Percentiles rank a stretch among this genome's conserved stretches.
Evolutionary conservation across 2,329 filamentous ascomycete species (phyloP).

Genomic region (Sporothrix euskadiensis): DNA sequence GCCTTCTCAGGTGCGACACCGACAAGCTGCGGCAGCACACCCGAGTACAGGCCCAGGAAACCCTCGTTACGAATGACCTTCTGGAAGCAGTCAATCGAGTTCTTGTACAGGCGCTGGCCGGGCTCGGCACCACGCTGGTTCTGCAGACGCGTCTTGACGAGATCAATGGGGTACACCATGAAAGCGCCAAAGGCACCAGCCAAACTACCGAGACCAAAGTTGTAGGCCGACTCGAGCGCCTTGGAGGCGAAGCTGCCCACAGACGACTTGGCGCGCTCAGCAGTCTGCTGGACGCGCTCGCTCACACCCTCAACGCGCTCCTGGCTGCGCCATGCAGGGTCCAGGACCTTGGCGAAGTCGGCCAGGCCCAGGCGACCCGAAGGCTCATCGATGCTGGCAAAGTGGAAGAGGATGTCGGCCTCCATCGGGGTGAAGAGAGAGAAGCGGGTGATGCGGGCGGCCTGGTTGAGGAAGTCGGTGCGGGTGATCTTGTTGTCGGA

Average conservation of each 20-base stretch:
- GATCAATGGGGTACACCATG: constrained; percentile 98
- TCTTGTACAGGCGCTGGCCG: constrained; percentile 90
- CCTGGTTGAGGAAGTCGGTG: constrained; percentile 92
- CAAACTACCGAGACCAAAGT: constrained; percentile 84
- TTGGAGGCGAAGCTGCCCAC: constrained; percentile 61
- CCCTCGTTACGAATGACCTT: constrained; percentile 95
- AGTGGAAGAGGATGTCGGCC: constrained; percentile 97
- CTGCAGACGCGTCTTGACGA: constrained; percentile 98
- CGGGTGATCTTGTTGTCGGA: constrained; percentile 89
- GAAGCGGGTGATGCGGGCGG: constrained; percentile 86
- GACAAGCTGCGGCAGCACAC: constrained; percentile 90
- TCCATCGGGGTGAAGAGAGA: constrained; percentile 98
- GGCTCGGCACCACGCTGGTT: constrained; percentile 85
- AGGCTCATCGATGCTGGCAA: constrained; percentile 87
- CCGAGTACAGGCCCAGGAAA: constrained; percentile 85
- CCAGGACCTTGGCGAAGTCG: constrained; percentile 93
- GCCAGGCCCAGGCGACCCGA: constrained; percentile 77
- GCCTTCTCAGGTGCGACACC: constrained; percentile 99
- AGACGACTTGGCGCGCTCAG: constrained; percentile 53
- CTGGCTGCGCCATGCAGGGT: constrained; percentile 81
- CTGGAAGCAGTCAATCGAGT: constrained; percentile 90
- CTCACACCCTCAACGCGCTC: constrained; percentile 46
- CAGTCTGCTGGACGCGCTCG: constrained; percentile 43
- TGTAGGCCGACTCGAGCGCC: constrained; percentile 76
- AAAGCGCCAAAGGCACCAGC: constrained; percentile 97